These are phyloP conservation scores for Marasmius fiardii DNA, from an alignment of 1,284 basidiomycete species.

Conservation along the genomic window DNA sequence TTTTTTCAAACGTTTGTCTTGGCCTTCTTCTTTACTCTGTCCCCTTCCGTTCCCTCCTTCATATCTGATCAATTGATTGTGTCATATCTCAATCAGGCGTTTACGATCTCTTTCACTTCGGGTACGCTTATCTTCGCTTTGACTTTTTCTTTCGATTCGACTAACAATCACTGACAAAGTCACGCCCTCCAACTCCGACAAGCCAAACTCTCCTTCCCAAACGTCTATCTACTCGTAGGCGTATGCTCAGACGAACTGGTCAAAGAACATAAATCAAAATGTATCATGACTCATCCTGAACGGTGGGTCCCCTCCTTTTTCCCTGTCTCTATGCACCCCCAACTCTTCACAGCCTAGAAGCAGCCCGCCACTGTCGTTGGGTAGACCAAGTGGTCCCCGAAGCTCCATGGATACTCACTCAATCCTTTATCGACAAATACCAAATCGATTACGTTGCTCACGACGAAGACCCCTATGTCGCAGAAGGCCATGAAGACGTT, in stretches of 20 bases:
- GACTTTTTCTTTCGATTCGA: constrained; percentile 2
- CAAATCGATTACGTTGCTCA: constrained; percentile 97
- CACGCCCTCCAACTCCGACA: constrained; percentile 94
- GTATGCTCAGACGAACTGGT: constrained; percentile 87
- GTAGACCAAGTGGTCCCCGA: constrained; percentile 95
- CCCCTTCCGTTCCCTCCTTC: background rate
- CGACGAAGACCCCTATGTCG: constrained; percentile 84
- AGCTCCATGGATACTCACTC: constrained; percentile 89
- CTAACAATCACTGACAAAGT: constrained; percentile 33
- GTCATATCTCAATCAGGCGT: constrained; percentile 54
- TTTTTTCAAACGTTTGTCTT: constrained; percentile 1
- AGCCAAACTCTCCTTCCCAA: constrained; percentile 89
- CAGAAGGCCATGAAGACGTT: constrained; percentile 78
- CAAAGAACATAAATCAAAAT: constrained; percentile 69
- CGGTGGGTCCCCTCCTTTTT: constrained; percentile 41
- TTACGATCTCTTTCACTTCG: constrained; percentile 94
- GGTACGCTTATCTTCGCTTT: constrained; percentile 41
- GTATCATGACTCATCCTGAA: constrained; percentile 87
- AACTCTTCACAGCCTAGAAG: constrained; percentile 66
- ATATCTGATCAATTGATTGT: constrained; percentile 18
- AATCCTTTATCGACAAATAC: constrained; percentile 79
- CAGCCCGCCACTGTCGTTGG: constrained; percentile 93
- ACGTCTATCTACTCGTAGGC: constrained; percentile 86
- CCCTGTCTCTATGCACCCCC: constrained; percentile 4
- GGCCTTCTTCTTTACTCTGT: background rate